A percentile compares a stretch with the other conserved stretches of the same genome.
phyloP scores from a whole-genome alignment of 352 stramenopile species.

The Globisporangium solare region DNA sequence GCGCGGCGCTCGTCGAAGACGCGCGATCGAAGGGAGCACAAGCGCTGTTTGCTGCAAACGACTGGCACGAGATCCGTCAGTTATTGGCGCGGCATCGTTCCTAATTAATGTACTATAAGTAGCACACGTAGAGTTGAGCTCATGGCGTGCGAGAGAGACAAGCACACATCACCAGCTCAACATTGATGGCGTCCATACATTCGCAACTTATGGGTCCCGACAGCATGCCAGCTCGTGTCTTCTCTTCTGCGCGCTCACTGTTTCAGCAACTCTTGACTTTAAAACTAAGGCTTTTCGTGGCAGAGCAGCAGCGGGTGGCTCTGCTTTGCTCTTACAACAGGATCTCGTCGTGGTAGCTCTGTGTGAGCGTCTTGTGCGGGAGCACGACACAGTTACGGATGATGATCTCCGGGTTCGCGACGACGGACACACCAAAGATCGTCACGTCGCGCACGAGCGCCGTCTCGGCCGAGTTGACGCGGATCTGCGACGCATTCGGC shows the following conservation, averaged over 20 bases:
- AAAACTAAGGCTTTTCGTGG: no score
- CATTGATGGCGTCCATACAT: background rate
- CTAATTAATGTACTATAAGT: no score
- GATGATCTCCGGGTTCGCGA: conserved; percentile 83
- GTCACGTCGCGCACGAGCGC: conserved; percentile 84
- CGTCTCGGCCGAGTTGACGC: conserved; percentile 61
- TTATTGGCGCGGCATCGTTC: background rate
- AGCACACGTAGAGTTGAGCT: no score
- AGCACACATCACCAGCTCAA: background rate
- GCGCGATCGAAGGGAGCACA: conserved; percentile 2
- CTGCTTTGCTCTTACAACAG: conserved; percentile 47
- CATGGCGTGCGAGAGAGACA: no score
- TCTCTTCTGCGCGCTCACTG: no score
- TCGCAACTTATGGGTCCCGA: no score
- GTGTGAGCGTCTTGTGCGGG: conserved; percentile 82
- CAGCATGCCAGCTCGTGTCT: no score
- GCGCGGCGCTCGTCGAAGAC: background rate
- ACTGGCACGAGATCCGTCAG: conserved; percentile 21
- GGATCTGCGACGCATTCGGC: conserved; percentile 72
- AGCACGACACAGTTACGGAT: conserved; percentile 89
- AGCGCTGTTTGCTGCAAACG: conserved; percentile 23
- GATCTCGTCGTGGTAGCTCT: conserved; percentile 89
- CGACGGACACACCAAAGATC: conserved; percentile 86
- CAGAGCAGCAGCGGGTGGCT: no score
- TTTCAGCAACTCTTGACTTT: no score